phyloP scores from a whole-genome alignment of 768 basidiomycete genomes.

The Suillus brevipes region DNA sequence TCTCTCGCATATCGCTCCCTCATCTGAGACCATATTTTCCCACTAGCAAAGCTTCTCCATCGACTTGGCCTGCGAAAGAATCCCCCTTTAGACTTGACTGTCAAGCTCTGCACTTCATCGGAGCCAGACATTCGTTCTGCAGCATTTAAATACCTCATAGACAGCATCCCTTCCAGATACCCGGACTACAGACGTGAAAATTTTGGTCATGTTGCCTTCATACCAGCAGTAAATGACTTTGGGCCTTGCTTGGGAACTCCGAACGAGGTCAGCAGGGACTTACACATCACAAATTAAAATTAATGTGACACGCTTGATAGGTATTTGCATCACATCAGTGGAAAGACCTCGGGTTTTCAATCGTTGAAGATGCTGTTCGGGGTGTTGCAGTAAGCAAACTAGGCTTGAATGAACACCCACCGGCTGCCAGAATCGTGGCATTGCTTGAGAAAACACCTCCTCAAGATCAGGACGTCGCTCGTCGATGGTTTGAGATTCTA shows the following conservation, averaged over 20 bases:
- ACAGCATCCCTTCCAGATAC: conserved; percentile 67
- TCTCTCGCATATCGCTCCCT: not conserved
- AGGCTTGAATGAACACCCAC: conserved; percentile 69
- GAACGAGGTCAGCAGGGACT: conserved; percentile 51
- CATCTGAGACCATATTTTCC: not conserved
- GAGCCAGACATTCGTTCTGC: conserved; percentile 50
- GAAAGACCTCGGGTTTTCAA: conserved; percentile 73
- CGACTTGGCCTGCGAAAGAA: conserved; percentile 65
- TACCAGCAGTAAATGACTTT: conserved; percentile 66
- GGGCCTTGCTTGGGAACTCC: conserved; percentile 59
- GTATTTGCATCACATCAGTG: conserved; percentile 72
- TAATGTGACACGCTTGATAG: conserved; percentile 34
- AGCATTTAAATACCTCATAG: conserved; percentile 82
- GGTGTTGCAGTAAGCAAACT: conserved; percentile 61
- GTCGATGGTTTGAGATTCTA: conserved; percentile 66
- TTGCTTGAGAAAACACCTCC: conserved; percentile 64
- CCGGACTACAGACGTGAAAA: conserved; percentile 53
- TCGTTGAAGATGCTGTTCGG: conserved; percentile 55
- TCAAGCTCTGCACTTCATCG: conserved; percentile 65
- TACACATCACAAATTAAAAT: not conserved
- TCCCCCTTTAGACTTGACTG: conserved; percentile 65
- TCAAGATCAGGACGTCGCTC: conserved; percentile 50
- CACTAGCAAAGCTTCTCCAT: conserved; percentile 76
- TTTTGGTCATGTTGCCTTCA: conserved; percentile 65
- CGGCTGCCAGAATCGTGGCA: conserved; percentile 56